Base-by-base conservation (phyloP, 768 basidiomycete genomes). In the Boletus rufocinnamomeus region DNA sequence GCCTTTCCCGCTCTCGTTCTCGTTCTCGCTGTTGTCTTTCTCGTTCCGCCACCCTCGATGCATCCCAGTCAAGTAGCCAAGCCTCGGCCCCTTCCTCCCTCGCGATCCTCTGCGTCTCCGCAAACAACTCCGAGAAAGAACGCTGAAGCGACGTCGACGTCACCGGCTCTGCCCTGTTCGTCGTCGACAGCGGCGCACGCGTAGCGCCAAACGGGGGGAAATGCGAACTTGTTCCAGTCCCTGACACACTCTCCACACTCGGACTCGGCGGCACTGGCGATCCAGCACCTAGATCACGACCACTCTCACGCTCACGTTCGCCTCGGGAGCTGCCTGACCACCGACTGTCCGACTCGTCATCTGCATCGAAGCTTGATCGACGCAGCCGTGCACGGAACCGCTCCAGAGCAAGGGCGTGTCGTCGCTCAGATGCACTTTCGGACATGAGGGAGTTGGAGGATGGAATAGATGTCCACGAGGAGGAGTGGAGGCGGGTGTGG, bases 371-470 rank as follows among this genome's bases (percentile, higher is more conserved):
- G 16, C 65, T 72, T 10, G 66, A 59, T 57, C 58, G 66, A 38
- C 56, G 57, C 7, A 50, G 21, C 2, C 60, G 62, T 3, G 72
- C 60, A 17, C 73, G 70, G 46, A 78, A 54, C 17, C 76, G 75
- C 7, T 74, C 70, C 34, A 76, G 68, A 21, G 79, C 78, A 9
- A 67, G 69, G 21, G 73, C 67, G 19, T 77, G 69, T 30, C 78
- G 73, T 47, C 75, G 72, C 52, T 81, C 81, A 13, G 74, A 74
- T 2, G 77, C 76, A 58, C 72, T 81, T 62, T 82, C 81, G 2
- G 75, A 73, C 41, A 79, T 74, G 45, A 78, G 75, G 0, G 76
- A 77, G 37, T 74, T 80, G 25, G 76, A 72, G 10, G 72, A 68
- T 7, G 73, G 71, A 19, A 72, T 60, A 34, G 74, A 70, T 17